Conservation (phyloP, 2,329 filamentous ascomycete species). For the Sclerotinia borealis region DNA sequence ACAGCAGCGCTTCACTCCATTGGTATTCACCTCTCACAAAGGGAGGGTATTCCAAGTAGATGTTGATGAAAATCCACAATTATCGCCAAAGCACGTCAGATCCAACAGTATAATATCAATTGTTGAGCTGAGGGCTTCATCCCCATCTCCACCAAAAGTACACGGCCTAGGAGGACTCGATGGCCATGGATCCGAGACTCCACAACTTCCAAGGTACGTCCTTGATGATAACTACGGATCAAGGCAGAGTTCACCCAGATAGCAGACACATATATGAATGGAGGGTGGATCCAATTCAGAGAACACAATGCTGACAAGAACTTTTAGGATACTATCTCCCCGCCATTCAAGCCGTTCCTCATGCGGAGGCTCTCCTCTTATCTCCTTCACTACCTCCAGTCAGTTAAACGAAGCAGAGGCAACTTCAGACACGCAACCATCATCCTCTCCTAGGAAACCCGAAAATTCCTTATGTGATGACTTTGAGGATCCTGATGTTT, state of each 20-base stretch:
- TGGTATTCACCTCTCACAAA: conserved; percentile 13
- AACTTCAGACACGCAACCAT: background rate
- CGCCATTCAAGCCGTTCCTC: background rate
- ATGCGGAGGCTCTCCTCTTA: background rate
- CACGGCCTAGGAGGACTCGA: background rate
- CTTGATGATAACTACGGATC: background rate
- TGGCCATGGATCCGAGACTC: background rate
- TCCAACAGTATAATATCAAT: background rate
- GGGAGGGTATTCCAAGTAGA: conserved; percentile 15
- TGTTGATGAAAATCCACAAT: background rate
- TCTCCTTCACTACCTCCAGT: background rate
- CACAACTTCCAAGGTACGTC: background rate
- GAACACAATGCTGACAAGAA: background rate
- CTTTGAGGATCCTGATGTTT: background rate
- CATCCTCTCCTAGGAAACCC: background rate
- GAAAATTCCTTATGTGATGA: background rate
- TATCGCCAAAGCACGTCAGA: conserved; percentile 1
- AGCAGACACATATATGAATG: background rate
- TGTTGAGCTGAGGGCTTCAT: background rate
- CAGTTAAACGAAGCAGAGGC: background rate
- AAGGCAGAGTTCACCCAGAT: background rate
- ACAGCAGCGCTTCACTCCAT: background rate
- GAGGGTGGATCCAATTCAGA: too few species aligned
- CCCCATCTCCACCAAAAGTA: background rate
- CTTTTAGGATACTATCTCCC: background rate